phyloP scores from a whole-genome alignment of 345 rosid genomes.

The Adansonia digitata region DNA sequence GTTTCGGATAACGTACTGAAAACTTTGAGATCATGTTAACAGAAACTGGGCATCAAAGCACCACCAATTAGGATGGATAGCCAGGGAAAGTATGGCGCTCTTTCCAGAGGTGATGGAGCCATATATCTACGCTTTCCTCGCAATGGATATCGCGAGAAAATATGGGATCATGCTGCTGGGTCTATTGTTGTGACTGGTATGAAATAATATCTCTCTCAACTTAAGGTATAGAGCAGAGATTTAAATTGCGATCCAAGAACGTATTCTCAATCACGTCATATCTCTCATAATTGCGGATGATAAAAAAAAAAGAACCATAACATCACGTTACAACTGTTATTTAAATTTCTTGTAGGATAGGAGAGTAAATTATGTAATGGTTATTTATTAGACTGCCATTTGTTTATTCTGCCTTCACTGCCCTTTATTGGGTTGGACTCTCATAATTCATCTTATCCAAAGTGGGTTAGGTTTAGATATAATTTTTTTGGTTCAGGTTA shows the following conservation, averaged over 20 bases:
- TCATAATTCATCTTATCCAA: too few species aligned
- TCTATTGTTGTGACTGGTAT: too few species aligned
- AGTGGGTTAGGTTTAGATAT: too few species aligned
- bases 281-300: too few species aligned
- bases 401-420: neutral
- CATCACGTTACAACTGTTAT: too few species aligned
- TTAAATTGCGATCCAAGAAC: too few species aligned
- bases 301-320: too few species aligned
- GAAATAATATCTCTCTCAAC: slow-evolving; percentile 24
- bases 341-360: too few species aligned
- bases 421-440: neutral
- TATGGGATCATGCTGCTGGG: too few species aligned
- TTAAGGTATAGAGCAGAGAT: neutral
- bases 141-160: slow-evolving; percentile 85
- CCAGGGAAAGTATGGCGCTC: slow-evolving; percentile 89
- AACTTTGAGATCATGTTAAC: slow-evolving; percentile 11
- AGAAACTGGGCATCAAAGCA: slow-evolving; percentile 93
- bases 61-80: slow-evolving; percentile 90
- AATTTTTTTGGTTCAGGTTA: too few species aligned
- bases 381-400: neutral
- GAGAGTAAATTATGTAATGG: too few species aligned
- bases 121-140: slow-evolving; percentile 76
- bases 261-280: too few species aligned
- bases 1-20: neutral
- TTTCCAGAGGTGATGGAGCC: slow-evolving; percentile 92